Evolutionary conservation across 805 yeast species (phyloP).

Genomic region (Kuraishia piskuri): DNA sequence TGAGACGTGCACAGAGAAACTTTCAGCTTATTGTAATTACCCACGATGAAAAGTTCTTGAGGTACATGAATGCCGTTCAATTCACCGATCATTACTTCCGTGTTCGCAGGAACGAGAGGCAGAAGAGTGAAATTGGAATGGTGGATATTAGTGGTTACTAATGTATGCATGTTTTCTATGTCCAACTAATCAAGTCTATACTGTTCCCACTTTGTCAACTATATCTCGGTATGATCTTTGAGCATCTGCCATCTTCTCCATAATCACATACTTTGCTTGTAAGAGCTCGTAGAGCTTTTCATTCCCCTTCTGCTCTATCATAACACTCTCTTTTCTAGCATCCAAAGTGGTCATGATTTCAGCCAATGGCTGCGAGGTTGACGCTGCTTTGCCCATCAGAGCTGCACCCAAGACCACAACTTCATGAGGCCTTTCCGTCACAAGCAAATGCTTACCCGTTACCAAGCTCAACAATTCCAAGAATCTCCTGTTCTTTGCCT

Average conservation of each 20-base stretch:
- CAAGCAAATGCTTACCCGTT: slow-evolving; percentile 8
- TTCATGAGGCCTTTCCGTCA: slow-evolving; percentile 1
- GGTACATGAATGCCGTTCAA: slow-evolving; percentile 74
- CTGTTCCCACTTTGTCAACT: slow-evolving; percentile 2
- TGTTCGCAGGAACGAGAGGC: slow-evolving; percentile 72
- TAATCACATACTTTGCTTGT: slow-evolving; percentile 16
- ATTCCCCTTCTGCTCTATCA: background rate
- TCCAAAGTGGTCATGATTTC: background rate
- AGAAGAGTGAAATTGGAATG: slow-evolving; percentile 59
- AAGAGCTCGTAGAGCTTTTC: slow-evolving; percentile 9
- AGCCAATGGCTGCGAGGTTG: background rate
- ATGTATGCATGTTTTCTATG: background rate
- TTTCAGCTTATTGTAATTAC: slow-evolving; percentile 94
- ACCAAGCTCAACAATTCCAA: slow-evolving; percentile 22
- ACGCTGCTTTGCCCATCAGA: background rate
- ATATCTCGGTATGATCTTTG: slow-evolving; percentile 23
- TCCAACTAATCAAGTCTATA: background rate
- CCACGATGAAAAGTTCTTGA: slow-evolving; percentile 87
- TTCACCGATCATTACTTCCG: slow-evolving; percentile 85
- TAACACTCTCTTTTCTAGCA: background rate
- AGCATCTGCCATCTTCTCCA: slow-evolving; percentile 25
- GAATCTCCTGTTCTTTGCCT: slow-evolving; percentile 37
- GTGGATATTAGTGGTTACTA: slow-evolving; percentile 9
- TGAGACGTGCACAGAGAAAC: slow-evolving; percentile 70
- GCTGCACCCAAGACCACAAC: slow-evolving; percentile 5